These are phyloP conservation scores for Rhynchospora pubera DNA, from an alignment of 176 grass and related monocot genomes.

Conservation along the genomic window DNA sequence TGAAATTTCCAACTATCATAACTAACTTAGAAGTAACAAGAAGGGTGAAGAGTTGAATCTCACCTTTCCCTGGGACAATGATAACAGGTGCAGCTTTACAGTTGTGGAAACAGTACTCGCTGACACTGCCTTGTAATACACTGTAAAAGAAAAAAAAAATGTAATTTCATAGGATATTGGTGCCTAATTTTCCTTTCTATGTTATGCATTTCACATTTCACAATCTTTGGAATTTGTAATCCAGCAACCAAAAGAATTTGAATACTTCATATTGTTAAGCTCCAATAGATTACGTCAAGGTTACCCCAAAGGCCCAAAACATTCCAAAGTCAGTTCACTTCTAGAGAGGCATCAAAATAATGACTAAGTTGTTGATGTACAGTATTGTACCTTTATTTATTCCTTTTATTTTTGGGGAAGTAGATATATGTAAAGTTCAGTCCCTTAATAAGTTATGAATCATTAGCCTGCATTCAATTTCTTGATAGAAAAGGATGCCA, in stretches of 20 bases:
- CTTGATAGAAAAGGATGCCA: too few species aligned
- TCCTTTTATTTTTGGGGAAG: too few species aligned
- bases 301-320: neutral
- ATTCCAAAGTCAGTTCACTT: neutral
- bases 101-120: conserved; percentile 84
- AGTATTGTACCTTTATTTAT: neutral
- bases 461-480: too few species aligned
- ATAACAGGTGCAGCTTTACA: conserved; percentile 87
- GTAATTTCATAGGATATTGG: neutral
- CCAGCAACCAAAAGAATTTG: neutral
- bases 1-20: neutral
- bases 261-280: neutral
- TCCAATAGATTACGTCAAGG: neutral
- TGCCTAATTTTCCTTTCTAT: neutral
- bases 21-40: neutral
- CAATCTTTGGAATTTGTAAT: neutral
- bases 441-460: too few species aligned
- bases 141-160: conserved; percentile 36
- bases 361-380: neutral
- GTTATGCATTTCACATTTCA: neutral
- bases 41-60: conserved; percentile 30
- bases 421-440: too few species aligned
- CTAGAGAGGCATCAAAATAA: neutral
- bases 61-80: conserved; percentile 82
- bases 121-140: conserved; percentile 76